These are phyloP conservation scores for Cyclaneusma minus DNA, from an alignment of 2,329 filamentous ascomycete species.

Conservation along the genomic window DNA sequence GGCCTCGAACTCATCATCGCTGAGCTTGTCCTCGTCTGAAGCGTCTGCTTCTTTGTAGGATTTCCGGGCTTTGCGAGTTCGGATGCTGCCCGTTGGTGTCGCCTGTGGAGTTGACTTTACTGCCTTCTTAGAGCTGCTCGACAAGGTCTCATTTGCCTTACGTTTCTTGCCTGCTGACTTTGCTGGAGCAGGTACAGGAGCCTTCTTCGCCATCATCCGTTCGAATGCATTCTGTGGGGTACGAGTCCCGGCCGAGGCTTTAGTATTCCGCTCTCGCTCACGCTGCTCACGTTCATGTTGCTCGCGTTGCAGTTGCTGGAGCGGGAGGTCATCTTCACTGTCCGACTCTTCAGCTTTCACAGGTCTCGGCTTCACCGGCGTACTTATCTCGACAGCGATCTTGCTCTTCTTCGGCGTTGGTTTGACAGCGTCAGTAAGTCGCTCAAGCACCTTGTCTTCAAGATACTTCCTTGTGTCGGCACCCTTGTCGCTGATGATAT, in stretches of 20 bases:
- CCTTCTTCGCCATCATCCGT: conserved; percentile 21
- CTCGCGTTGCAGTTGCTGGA: conserved; percentile 11
- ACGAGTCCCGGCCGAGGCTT: conserved; percentile 5
- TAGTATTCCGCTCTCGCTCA: conserved; percentile 2
- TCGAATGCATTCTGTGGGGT: conserved; percentile 28
- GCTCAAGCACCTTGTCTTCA: conserved; percentile 61
- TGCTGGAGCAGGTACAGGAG: conserved; percentile 2
- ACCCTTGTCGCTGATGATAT: conserved; percentile 40
- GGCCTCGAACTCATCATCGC: conserved; percentile 72
- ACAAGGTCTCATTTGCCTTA: conserved; percentile 27
- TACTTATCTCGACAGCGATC: conserved; percentile 5
- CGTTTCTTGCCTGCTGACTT: conserved; percentile 33
- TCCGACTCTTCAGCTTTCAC: conserved; percentile 11
- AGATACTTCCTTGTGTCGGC: conserved; percentile 58
- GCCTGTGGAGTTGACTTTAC: conserved; percentile 59
- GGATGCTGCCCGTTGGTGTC: conserved; percentile 45
- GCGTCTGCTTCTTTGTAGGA: conserved; percentile 40
- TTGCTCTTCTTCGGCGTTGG: conserved; percentile 27
- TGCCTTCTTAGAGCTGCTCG: conserved; percentile 45
- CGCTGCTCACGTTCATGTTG: conserved; percentile 7
- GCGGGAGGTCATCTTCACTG: conserved; percentile 14
- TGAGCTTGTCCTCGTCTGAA: conserved; percentile 47
- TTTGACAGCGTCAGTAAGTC: conserved; percentile 35
- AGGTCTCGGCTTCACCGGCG: conserved; percentile 3
- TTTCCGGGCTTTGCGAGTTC: conserved; percentile 28